Conservation (phyloP, 305 asterid species). For the Fraxinus platypoda region DNA sequence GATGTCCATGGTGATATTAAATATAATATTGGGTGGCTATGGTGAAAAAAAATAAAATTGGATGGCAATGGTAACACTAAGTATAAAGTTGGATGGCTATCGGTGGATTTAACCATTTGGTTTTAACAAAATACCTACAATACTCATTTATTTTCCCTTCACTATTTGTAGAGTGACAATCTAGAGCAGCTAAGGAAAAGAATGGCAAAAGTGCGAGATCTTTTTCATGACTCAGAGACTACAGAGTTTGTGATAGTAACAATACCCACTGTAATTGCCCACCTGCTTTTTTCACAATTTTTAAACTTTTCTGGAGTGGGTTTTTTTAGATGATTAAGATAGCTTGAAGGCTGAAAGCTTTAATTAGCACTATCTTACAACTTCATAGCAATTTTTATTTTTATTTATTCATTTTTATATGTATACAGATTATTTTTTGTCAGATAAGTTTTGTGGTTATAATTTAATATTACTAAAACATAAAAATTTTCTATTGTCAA, state of each 20-base stretch:
- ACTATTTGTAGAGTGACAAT: constrained; percentile 45
- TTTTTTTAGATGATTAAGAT: background rate
- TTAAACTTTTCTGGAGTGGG: background rate
- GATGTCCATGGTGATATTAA: no score
- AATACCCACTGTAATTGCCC: constrained; percentile 63
- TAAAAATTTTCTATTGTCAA: background rate
- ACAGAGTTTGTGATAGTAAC: constrained; percentile 79
- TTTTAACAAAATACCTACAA: background rate
- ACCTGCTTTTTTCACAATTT: background rate
- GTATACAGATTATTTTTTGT: background rate
- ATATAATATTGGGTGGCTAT: no score
- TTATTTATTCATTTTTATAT: background rate
- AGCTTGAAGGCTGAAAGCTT: background rate
- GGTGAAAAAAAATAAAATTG: no score
- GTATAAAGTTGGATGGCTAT: no score
- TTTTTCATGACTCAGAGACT: constrained; percentile 54
- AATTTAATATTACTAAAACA: background rate
- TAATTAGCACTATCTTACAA: background rate
- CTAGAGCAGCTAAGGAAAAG: constrained; percentile 63
- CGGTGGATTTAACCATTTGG: background rate
- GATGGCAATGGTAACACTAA: no score
- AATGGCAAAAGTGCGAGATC: constrained; percentile 70
- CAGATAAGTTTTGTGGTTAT: background rate
- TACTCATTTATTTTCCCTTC: background rate
- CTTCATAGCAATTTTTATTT: background rate